Evolutionary conservation across 345 rosid genomes (phyloP).

Genomic region (Brassica napus): DNA sequence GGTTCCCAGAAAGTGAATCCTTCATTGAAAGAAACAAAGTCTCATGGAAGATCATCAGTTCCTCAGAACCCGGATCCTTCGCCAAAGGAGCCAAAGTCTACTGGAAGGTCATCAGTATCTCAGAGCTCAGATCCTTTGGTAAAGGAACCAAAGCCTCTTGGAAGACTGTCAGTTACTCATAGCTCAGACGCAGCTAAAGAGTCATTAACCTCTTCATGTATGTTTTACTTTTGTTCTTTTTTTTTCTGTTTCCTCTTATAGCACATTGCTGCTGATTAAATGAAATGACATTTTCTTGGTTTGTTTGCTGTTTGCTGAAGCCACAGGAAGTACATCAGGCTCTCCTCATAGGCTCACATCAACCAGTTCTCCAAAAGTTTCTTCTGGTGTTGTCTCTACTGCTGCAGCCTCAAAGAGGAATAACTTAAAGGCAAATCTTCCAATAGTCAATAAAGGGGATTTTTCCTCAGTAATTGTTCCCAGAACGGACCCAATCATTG

Average conservation of each 20-base stretch:
- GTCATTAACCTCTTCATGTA: slow-evolving; percentile 62
- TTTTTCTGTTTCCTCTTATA: not conserved
- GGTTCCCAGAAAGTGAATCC: slow-evolving; percentile 54
- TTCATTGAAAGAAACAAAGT: slow-evolving; percentile 70
- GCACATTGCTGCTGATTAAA: slow-evolving; percentile 19
- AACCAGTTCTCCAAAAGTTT: slow-evolving; percentile 47
- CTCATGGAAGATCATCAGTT: slow-evolving; percentile 76
- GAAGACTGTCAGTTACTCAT: slow-evolving; percentile 70
- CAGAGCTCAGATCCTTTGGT: slow-evolving; percentile 51
- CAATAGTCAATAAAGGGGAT: slow-evolving; percentile 58
- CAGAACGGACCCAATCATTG: slow-evolving; percentile 58
- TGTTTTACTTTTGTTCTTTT: slow-evolving; percentile 39
- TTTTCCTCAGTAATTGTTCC: slow-evolving; percentile 73
- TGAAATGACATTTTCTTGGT: slow-evolving; percentile 34
- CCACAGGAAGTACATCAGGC: slow-evolving; percentile 69
- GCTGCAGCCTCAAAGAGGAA: slow-evolving; percentile 58
- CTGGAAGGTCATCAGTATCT: slow-evolving; percentile 58
- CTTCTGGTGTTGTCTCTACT: slow-evolving; percentile 47
- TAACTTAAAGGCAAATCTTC: slow-evolving; percentile 52
- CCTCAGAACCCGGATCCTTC: slow-evolving; percentile 56
- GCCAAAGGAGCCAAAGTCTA: slow-evolving; percentile 33
- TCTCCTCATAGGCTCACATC: slow-evolving; percentile 74
- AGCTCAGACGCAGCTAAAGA: slow-evolving; percentile 72
- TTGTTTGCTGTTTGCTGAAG: slow-evolving; percentile 59
- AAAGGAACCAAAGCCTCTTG: slow-evolving; percentile 77